A percentile compares a stretch with the other conserved stretches of the same genome.
Evolutionary conservation across 495 filamentous ascomycete genomes (phyloP).

Genomic region (Parmelia sp.): DNA sequence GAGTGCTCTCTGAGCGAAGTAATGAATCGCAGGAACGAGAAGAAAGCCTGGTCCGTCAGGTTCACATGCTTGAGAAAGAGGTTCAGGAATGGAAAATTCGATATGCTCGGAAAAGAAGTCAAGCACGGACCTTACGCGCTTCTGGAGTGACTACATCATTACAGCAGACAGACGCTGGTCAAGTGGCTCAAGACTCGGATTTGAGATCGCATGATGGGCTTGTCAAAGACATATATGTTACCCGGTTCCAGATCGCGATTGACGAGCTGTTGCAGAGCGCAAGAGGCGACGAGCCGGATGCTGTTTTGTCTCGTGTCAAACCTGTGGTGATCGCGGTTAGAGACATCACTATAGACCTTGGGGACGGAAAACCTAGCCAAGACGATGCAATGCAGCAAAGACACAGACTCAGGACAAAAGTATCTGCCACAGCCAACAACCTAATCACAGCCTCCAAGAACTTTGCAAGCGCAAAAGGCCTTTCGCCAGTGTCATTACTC

Average conservation of each 20-base stretch:
- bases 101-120: conserved; percentile 80
- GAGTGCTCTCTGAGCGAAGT: conserved; percentile 69
- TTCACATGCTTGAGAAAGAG: conserved; percentile 70
- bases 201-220: conserved; percentile 67
- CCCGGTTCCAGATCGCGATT: conserved; percentile 89
- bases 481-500: conserved; percentile 90
- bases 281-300: conserved; percentile 61
- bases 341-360: conserved; percentile 71
- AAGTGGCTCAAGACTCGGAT: conserved; percentile 60
- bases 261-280: conserved; percentile 83
- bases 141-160: conserved; percentile 69
- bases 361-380: conserved; percentile 44
- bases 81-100: conserved; percentile 82
- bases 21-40: conserved; percentile 75
- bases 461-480: conserved; percentile 68
- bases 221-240: conserved; percentile 85
- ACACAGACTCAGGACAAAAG: conserved; percentile 64
- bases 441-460: conserved; percentile 91
- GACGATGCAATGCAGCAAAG: conserved; percentile 38
- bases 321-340: conserved; percentile 71
- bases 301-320: conserved; percentile 75
- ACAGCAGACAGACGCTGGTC: conserved; percentile 53
- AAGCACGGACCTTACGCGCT: conserved; percentile 72
- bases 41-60: conserved; percentile 62
- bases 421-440: conserved; percentile 91